Base-by-base conservation (phyloP, 352 stramenopile genomes). In the Phytophthora melonis region DNA sequence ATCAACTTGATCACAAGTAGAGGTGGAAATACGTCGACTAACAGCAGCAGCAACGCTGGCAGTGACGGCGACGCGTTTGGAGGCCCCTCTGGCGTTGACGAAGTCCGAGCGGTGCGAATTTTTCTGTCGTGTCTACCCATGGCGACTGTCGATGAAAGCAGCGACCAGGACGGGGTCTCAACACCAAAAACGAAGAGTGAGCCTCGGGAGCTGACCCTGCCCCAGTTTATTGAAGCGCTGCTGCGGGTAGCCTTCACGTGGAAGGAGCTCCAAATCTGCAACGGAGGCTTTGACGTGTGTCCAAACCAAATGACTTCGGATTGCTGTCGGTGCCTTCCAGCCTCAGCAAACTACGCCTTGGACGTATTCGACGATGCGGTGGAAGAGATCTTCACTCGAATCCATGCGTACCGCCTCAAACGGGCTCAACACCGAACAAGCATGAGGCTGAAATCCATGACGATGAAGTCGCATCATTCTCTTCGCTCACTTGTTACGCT, bases 61-160 rank as follows among this genome's bases (percentile, higher is more conserved):
- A 57, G n/a, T 36, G 39, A 41, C 10, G 60, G 34, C n/a, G 71
- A 71, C 16, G 49, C 27, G 58, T 53, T 21, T 4, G 52, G 27
- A 56, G 63, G 43, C 3, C 58, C 75, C 10, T 36, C 50, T 45
- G 66, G 62, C 9, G 64, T 92, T 25, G 83, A 91, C 16, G 83
- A 91, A 68, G 76, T 74, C 25, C 79, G 81, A 11, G 81, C 82
- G 7, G 77, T 90, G 56, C 80, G 81, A 0, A 79, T 89, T 34
- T 93, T 92, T 59, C 80, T 90, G 11, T 86, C 81, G 25, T 92
- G 84, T 55, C 71, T 93, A 16, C 71, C 69, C 16, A 66, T 92
- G 65, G 49, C 34, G 30, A 63, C 58, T 25, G 58, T 66, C 7
- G 65, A 82, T 21, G 65, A 73, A 6, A 49, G 16, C 10, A 36